phyloP scores from a whole-genome alignment of 2,329 filamentous ascomycete species.

The Immersiporthe knoxdaviesiana region DNA sequence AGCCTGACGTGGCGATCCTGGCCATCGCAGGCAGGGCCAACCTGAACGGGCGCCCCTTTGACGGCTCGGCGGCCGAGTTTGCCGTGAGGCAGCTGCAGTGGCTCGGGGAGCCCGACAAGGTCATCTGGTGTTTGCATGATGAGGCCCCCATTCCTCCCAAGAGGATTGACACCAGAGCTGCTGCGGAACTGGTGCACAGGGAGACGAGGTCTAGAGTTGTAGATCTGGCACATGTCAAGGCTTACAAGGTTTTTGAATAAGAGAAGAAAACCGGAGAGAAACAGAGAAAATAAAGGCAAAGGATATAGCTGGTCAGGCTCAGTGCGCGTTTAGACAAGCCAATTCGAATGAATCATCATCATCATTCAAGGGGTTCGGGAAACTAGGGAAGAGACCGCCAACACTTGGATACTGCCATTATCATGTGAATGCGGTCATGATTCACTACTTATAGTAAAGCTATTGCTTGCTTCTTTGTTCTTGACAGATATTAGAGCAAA shows the following conservation, averaged over 20 bases:
- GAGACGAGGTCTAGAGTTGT: constrained; percentile 6
- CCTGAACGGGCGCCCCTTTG: constrained; percentile 25
- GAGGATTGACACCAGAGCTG: constrained; percentile 17
- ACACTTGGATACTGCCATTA: too few relatives aligned
- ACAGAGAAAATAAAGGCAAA: too few relatives aligned
- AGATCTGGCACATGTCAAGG: constrained; percentile 14
- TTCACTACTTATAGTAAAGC: too few relatives aligned
- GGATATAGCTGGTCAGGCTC: too few relatives aligned
- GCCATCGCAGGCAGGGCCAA: constrained; percentile 34
- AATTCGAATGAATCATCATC: too few relatives aligned
- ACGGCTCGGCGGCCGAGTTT: constrained; percentile 20
- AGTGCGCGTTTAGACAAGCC: too few relatives aligned
- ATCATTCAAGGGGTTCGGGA: too few relatives aligned
- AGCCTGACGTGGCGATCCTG: constrained; percentile 33
- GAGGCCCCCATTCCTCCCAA: constrained; percentile 12
- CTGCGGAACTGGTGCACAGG: constrained; percentile 13
- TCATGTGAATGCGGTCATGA: too few relatives aligned
- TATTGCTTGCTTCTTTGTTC: too few relatives aligned
- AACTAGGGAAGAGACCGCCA: too few relatives aligned
- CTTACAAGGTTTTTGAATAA: constrained; percentile 6
- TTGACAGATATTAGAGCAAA: too few relatives aligned
- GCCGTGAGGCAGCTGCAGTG: constrained; percentile 8
- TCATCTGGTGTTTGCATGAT: constrained; percentile 21
- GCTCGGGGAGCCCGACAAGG: constrained; percentile 15
- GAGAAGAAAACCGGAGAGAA: too few relatives aligned